Conservation (phyloP, 169 alveolate species). For the Toxoplasma gondii region DNA sequence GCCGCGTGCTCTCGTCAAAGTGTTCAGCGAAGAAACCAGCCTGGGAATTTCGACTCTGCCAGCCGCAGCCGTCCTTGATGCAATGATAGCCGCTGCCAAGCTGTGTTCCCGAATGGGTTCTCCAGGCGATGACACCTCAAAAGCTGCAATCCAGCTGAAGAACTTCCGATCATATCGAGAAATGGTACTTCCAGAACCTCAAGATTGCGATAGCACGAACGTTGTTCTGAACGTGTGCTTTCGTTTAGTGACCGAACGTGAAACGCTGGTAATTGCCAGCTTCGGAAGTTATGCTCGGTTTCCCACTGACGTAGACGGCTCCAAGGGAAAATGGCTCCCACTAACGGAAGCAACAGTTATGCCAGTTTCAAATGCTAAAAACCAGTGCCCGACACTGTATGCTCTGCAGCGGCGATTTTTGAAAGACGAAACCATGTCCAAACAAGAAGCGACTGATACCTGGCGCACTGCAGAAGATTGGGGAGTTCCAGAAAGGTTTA, state of each 20-base stretch:
- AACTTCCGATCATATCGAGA: neutral
- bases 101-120: neutral
- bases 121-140: neutral
- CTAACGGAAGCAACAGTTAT: neutral
- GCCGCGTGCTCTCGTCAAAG: neutral
- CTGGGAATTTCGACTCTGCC: neutral
- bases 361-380: neutral
- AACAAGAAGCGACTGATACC: neutral
- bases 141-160: neutral
- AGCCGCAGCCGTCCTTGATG: neutral
- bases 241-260: neutral
- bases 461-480: neutral
- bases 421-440: neutral
- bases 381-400: neutral
- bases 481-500: neutral
- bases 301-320: neutral
- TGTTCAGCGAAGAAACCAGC: neutral
- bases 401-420: neutral
- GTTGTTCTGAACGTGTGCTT: neutral
- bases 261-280: neutral
- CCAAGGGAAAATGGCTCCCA: neutral
- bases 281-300: neutral
- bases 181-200: neutral
- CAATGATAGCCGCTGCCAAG: neutral
- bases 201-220: neutral